Conservation (phyloP, 352 stramenopile species). For the Globisporangium cylindrosporum region DNA sequence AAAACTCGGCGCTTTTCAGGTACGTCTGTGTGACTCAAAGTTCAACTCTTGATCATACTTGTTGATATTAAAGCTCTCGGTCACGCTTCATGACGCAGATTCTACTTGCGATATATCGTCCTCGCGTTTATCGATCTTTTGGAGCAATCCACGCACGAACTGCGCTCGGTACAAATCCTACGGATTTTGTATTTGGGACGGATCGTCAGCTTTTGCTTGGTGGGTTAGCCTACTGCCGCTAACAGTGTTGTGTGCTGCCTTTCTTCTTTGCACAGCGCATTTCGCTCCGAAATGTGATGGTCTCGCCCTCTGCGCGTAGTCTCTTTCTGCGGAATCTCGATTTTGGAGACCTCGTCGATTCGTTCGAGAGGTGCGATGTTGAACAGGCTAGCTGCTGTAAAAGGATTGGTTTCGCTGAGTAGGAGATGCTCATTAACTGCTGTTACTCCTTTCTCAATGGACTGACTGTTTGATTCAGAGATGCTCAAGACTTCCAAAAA, state of each 20-base stretch:
- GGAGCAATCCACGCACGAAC: conserved; percentile 26
- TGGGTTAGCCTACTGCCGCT: background rate
- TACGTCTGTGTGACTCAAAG: background rate
- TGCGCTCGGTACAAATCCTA: conserved; percentile 11
- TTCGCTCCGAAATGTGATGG: background rate
- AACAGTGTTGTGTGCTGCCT: background rate
- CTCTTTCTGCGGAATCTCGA: conserved; percentile 4
- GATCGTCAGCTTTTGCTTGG: background rate
- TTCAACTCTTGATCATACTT: background rate
- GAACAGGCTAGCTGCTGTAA: background rate
- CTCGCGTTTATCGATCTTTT: conserved; percentile 28
- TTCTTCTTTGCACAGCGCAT: background rate
- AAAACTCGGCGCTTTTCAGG: conserved; percentile 8
- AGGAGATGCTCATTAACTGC: background rate
- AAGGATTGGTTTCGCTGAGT: background rate
- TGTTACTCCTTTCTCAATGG: background rate
- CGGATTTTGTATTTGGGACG: background rate
- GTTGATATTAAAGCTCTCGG: background rate
- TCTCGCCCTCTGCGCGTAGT: conserved; percentile 2
- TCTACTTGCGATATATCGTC: conserved; percentile 19
- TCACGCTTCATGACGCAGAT: background rate
- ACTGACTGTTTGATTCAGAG: background rate
- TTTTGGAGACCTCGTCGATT: conserved; percentile 10
- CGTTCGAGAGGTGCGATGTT: conserved; percentile 3
- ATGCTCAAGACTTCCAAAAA: background rate